Conservation (phyloP, 768 basidiomycete genomes). For the Russula sp. region DNA sequence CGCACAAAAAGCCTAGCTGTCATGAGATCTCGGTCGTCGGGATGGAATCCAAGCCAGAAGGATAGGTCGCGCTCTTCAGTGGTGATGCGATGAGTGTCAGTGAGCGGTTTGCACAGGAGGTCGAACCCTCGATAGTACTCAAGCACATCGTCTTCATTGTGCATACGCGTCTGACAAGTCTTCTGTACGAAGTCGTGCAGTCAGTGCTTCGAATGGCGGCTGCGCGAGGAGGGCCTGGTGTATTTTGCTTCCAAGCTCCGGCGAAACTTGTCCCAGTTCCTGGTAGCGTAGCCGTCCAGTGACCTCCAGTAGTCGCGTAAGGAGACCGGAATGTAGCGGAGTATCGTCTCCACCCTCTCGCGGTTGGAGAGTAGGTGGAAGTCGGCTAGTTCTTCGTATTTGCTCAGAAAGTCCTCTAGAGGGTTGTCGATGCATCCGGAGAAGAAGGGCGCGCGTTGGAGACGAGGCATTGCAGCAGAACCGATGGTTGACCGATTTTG, state of each 20-base stretch:
- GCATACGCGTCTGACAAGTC: neutral
- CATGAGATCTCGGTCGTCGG: neutral
- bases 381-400: neutral
- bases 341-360: too few species aligned
- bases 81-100: neutral
- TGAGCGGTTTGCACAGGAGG: neutral
- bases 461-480: too few species aligned
- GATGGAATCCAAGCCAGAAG: neutral
- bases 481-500: too few species aligned
- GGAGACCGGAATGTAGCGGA: too few species aligned
- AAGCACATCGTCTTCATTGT: neutral
- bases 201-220: neutral
- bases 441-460: neutral
- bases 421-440: neutral
- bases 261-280: neutral
- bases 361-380: neutral
- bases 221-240: rapidly evolving
- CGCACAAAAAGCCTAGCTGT: neutral
- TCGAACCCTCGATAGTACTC: neutral
- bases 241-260: neutral
- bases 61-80: neutral
- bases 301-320: neutral
- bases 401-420: neutral
- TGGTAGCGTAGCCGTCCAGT: neutral
- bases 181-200: neutral